Base-by-base conservation (phyloP, 352 stramenopile species). In the Phytopythium sindhum region DNA sequence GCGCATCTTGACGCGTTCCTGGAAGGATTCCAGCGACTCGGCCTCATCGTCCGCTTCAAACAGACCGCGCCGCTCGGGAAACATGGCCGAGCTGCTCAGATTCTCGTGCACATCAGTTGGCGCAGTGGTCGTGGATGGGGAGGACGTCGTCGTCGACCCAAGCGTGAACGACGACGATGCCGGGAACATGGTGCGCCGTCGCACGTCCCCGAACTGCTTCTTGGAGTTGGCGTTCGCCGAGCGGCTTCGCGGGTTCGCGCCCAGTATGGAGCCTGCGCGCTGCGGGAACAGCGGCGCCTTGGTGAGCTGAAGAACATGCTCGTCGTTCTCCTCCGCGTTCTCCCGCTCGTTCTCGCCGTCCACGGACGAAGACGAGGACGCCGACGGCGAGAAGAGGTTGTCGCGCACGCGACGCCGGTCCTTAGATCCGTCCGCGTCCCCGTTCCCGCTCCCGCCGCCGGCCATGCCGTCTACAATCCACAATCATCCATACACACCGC, bases 1-100 rank as follows among this genome's bases (percentile, higher is more conserved):
- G 0, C 86, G 80, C 45, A 87, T 63, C 70, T 90, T 90, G 24
- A 86, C 84, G 1, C 78, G 79, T 55, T 86, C 79, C 29, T 85
- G 82, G 60, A 93, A 80, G 21, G 65, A 84, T 69, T 93, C 85
- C 28, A 93, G 64, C 42, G 86, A 90, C 39, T 92, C 86, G 26
- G 64, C 63, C 11, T 93, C 85, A 31, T 94, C 86, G 24, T 91
- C 84, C 12, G 77, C 71, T 58, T 94, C 86, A 61, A 94, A 94
- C 11, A 94, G 67, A 1, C 86, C 86, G 15, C 85, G 88, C 1
- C 85, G 72, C 52, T 90, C 85, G 0, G 50, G 57, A 3, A 60
- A 15, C 14, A 24, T 48, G 2, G 37, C 26, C 29, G 60, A 60
- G 56, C 33, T 69, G 17, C 37, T 53, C 8, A 31, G 24, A 35